Evolutionary conservation across 352 stramenopile species (phyloP).

Genomic region (Phytophthora ohioensis): DNA sequence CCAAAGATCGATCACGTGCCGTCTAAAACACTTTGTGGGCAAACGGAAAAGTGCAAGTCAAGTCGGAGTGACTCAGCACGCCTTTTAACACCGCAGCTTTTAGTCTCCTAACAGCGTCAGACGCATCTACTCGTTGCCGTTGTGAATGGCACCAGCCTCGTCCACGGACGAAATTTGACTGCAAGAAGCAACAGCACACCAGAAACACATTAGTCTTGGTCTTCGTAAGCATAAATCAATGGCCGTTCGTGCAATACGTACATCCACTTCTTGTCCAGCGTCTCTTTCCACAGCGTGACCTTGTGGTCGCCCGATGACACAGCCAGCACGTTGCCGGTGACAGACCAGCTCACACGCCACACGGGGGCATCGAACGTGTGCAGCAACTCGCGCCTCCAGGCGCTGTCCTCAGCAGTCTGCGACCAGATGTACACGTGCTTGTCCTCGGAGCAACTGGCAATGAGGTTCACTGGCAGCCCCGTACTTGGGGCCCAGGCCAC

Average conservation of each 20-base stretch:
- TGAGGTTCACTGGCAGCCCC: conserved; percentile 93
- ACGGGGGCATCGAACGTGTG: conserved; percentile 96
- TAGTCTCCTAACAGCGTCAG: conserved; percentile 22
- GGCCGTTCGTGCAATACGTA: conserved; percentile 46
- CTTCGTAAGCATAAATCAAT: neutral
- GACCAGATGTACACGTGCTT: conserved; percentile 97
- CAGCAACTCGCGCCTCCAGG: conserved; percentile 94
- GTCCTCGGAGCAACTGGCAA: conserved; percentile 93
- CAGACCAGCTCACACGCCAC: conserved; percentile 98
- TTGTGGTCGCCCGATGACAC: conserved; percentile 97
- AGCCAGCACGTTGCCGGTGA: conserved; percentile 98
- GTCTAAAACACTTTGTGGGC: conserved; percentile 28
- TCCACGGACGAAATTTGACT: conserved; percentile 92
- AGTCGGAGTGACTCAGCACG: conserved; percentile 14
- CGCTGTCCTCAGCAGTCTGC: conserved; percentile 70
- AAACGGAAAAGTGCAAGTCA: conserved; percentile 23
- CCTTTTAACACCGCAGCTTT: conserved; percentile 19
- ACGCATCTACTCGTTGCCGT: conserved; percentile 72
- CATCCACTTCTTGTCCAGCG: conserved; percentile 97
- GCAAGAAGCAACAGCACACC: conserved; percentile 24
- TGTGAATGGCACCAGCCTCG: conserved; percentile 83
- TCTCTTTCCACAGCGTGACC: conserved; percentile 99
- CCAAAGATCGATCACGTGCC: conserved; percentile 9
- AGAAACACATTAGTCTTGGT: neutral
- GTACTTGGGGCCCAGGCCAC: conserved; percentile 97